Evolutionary conservation across 257 asterid genomes (phyloP), one percentile per base, ranked within the genome.

Genomic region (Cruciata laevipes): DNA sequence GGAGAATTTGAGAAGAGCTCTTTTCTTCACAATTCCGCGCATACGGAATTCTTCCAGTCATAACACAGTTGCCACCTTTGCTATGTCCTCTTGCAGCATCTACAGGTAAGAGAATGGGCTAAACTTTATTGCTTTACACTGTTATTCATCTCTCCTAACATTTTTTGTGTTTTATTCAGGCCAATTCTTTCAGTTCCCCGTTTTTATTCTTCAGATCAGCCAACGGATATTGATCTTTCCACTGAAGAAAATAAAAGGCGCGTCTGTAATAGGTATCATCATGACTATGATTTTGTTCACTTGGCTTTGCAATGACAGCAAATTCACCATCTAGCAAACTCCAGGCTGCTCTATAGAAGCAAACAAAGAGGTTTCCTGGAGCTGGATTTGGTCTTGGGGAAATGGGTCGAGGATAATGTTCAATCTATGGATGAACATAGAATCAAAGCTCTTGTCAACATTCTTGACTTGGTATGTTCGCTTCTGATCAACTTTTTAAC

Each of bases 291-390:
- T 47, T 20, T 47, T 16, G 2, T 16, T 16, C 16, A 18, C 14
- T 8, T 20, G 27, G 4, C 60, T 20, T 53, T 66, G 30, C 23
- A 10, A 3, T 5, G 6, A n/a, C 37, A 32, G 3, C 56, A 7
- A 18, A n/a, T 63, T 27, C 31, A 16, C 30, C 18, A 27, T 57
- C 2, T 53, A 42, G 32, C 66, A 40, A 67, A 49, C 23, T 82
- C 55, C 75, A 89, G 98, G 86, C 79, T 91, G 70, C 61, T 89
- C 47, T 91, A 89, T 64, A 83, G 95, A 82, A 91, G 98, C 83
- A 89, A 84, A 76, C 98, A 91, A 57, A 85, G 98, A 79, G 98
- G 98, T n/a, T 91, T 66, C 72, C 82, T 91, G 47, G 98, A 91
- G 86, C 89, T 91, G 75, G 98, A 91, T 79, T 79, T 89, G 77